Conservation (phyloP, 2,329 filamentous ascomycete species). For the Penicillium sclerotigenum region DNA sequence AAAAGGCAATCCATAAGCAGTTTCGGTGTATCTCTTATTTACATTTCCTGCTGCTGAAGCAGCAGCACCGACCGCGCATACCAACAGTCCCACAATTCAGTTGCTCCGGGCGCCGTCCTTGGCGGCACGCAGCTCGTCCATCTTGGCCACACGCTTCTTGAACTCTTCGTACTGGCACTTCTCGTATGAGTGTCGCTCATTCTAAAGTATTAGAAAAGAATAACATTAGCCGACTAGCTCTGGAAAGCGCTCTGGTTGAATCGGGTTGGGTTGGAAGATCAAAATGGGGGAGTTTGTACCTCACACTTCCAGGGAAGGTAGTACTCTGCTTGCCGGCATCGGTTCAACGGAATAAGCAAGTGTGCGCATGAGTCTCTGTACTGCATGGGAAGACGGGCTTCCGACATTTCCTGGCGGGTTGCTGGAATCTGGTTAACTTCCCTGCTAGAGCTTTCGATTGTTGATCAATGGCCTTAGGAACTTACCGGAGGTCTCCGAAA, state of each 20-base stretch:
- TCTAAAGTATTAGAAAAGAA: conserved; percentile 50
- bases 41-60: conserved; percentile 35
- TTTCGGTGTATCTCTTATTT: conserved; percentile 39
- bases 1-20: conserved; percentile 36
- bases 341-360: conserved; percentile 91
- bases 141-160: conserved; percentile 97
- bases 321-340: conserved; percentile 85
- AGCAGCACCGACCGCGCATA: conserved; percentile 28
- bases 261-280: not conserved
- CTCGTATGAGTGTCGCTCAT: conserved; percentile 96
- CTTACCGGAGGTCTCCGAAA: conserved; percentile 42
- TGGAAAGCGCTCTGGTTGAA: not conserved
- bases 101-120: conserved; percentile 86
- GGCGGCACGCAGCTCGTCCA: conserved; percentile 88
- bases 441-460: conserved; percentile 6
- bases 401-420: conserved; percentile 82
- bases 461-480: conserved; percentile 25
- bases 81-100: conserved; percentile 43
- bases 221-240: conserved; percentile 1
- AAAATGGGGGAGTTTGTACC: conserved; percentile 55
- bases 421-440: conserved; percentile 24
- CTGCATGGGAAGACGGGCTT: conserved; percentile 77
- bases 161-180: conserved; percentile 99
- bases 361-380: conserved; percentile 96
- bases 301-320: conserved; percentile 98